Evolutionary conservation across 176 grass and related monocot species (phyloP).

Genomic region (Saccharum officinarum): DNA sequence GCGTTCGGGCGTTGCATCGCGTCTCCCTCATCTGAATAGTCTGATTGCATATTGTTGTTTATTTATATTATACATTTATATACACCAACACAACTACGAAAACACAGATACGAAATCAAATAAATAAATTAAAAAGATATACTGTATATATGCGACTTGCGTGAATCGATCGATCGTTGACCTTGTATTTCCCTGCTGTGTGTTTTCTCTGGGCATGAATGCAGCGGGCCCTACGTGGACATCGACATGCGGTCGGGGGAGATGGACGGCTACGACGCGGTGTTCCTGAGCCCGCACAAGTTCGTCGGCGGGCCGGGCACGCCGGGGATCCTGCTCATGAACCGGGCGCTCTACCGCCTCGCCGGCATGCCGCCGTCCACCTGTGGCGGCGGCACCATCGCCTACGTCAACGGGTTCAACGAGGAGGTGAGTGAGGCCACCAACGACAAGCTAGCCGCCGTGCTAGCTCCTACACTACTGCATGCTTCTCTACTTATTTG

Average conservation of each 20-base stretch:
- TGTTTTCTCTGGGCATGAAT: too few species aligned
- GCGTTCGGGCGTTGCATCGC: background rate
- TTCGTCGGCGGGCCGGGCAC: slow-evolving; percentile 76
- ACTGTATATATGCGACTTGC: too few species aligned
- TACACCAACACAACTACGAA: background rate
- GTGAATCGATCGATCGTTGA: too few species aligned
- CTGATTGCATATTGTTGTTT: too few species aligned
- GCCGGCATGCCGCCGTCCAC: slow-evolving; percentile 47
- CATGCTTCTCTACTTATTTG: too few species aligned
- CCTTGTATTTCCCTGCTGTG: too few species aligned
- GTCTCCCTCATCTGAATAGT: background rate
- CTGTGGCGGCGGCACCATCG: slow-evolving; percentile 77
- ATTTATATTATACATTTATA: background rate
- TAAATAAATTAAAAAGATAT: too few species aligned
- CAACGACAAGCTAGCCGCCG: too few species aligned
- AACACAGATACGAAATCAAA: too few species aligned
- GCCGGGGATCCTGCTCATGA: slow-evolving; percentile 82
- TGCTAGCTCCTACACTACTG: too few species aligned
- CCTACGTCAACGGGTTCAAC: slow-evolving; percentile 66
- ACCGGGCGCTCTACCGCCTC: slow-evolving; percentile 65
- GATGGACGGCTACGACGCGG: slow-evolving; percentile 82
- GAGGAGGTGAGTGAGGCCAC: slow-evolving; percentile 39
- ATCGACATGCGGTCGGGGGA: slow-evolving; percentile 77
- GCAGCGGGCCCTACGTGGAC: slow-evolving; percentile 62
- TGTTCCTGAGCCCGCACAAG: slow-evolving; percentile 91